phyloP scores from a whole-genome alignment of 192 early-diverging fungal species.

The Linnemannia schmuckeri region DNA sequence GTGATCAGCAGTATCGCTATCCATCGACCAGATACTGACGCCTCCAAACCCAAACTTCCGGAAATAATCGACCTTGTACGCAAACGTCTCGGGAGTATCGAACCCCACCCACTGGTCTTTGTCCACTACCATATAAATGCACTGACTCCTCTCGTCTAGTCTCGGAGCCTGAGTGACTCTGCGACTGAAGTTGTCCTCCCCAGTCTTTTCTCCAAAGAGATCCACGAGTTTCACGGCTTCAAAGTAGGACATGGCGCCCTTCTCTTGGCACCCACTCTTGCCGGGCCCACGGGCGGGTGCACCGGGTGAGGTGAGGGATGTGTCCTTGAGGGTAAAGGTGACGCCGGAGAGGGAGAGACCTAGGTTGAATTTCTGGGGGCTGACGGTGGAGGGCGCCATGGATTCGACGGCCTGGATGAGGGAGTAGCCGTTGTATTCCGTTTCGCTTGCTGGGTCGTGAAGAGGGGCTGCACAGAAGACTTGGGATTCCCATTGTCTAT shows the following conservation, averaged over 20 bases:
- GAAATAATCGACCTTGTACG: conserved; percentile 32
- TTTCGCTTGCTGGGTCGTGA: conserved; percentile 24
- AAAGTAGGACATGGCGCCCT: conserved; percentile 42
- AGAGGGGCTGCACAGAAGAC: conserved; percentile 39
- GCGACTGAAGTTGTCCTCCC: not conserved
- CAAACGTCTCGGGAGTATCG: conserved; percentile 41
- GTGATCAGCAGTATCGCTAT: conserved; percentile 25
- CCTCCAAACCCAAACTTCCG: conserved; percentile 38
- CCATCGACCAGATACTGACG: conserved; percentile 48
- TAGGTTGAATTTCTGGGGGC: conserved; percentile 40
- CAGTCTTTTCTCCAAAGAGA: not conserved
- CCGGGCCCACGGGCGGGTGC: conserved; percentile 31
- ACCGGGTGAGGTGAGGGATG: conserved; percentile 10
- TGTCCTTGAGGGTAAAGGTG: conserved; percentile 37
- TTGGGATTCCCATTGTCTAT: conserved; percentile 30
- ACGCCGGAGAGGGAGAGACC: conserved; percentile 40
- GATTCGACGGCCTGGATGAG: conserved; percentile 26
- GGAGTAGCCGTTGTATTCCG: conserved; percentile 28
- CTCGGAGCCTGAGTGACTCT: conserved; percentile 11
- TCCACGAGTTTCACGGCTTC: conserved; percentile 19
- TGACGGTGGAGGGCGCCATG: conserved; percentile 40
- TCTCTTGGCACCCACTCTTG: conserved; percentile 29
- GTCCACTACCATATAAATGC: conserved; percentile 41
- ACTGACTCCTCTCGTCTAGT: conserved; percentile 33
- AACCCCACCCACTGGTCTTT: conserved; percentile 31